Base-by-base conservation (phyloP, 345 rosid genomes). In the Melaleuca quinquenervia region DNA sequence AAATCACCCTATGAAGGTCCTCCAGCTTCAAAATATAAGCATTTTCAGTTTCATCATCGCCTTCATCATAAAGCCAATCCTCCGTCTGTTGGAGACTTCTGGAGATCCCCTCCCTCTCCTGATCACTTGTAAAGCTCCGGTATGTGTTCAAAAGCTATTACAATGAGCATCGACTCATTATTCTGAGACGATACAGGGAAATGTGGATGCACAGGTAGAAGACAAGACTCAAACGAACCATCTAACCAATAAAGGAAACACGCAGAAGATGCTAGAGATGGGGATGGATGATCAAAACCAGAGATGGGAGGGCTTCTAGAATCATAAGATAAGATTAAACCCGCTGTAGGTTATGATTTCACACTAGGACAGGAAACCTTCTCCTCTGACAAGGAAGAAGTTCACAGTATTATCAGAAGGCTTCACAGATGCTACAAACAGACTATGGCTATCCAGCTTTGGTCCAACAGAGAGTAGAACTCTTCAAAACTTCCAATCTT, bases 51-150 rank as follows among this genome's bases (percentile, higher is more conserved):
- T 93, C 95, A 86, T 93, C 93, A 29, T 91, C 93, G 56, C 94
- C 93, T 29, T 93, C 94, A 2, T 90, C 92, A 53, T 93, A 93
- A 88, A 93, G 95, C 95, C 95, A 93, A 80, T 93, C 95, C 85
- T 93, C 91, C 3, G 95, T 91, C 90, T 92, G 91, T 83, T 93
- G 92, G 10, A 93, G 90, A 86, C 87, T 92, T 87, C 86, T 90
- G 85, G 94, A 90, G 52, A 92, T 89, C 36, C 89, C 92, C 78
- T 93, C 94, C 86, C 90, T 91, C 90, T 93, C 95, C 58, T 3
- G 50, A 82, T 93, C 93, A 86, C 85, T 87, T 15, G 94, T 92
- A 87, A 91, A 91, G 87, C 91, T 89, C 82, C 93, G 91, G 84
- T 90, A 92, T 6, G 87, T 90, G 89, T 92, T 91, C 84, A 90